phyloP scores from a whole-genome alignment of 2,329 filamentous ascomycete genomes.

The Cytospora schulzeri region DNA sequence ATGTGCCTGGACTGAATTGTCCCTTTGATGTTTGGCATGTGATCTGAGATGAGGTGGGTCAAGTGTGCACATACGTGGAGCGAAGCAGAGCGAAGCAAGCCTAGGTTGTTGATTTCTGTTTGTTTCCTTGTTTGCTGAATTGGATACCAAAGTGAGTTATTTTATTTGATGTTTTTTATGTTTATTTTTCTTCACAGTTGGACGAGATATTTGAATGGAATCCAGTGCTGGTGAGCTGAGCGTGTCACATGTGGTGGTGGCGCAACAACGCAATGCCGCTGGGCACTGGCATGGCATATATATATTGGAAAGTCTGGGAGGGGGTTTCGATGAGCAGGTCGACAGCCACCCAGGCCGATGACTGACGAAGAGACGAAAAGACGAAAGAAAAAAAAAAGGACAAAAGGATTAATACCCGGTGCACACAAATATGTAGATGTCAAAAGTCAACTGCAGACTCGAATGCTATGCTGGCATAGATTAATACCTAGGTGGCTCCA shows the following conservation, averaged over 20 bases:
- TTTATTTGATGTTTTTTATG: neutral
- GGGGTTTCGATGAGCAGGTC: neutral
- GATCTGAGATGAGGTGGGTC: conserved; percentile 4
- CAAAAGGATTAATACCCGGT: neutral
- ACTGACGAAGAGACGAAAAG: neutral
- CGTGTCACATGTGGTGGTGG: neutral
- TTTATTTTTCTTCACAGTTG: neutral
- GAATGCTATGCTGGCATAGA: neutral
- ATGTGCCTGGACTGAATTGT: neutral
- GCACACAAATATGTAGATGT: conserved; percentile 8
- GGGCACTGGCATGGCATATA: neutral
- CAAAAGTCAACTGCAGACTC: neutral
- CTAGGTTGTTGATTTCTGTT: neutral
- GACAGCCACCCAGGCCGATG: neutral
- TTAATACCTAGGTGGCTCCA: no score
- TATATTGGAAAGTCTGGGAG: neutral
- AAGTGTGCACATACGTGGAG: neutral
- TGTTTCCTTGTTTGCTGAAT: neutral
- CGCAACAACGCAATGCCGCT: neutral
- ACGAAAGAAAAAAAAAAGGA: neutral
- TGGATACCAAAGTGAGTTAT: neutral
- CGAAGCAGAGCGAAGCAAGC: neutral
- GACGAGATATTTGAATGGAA: neutral
- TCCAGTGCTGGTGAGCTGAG: neutral
- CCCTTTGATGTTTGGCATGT: conserved; percentile 19